phyloP scores from a whole-genome alignment of 1,284 basidiomycete species.

The Cronartium quercuum region DNA sequence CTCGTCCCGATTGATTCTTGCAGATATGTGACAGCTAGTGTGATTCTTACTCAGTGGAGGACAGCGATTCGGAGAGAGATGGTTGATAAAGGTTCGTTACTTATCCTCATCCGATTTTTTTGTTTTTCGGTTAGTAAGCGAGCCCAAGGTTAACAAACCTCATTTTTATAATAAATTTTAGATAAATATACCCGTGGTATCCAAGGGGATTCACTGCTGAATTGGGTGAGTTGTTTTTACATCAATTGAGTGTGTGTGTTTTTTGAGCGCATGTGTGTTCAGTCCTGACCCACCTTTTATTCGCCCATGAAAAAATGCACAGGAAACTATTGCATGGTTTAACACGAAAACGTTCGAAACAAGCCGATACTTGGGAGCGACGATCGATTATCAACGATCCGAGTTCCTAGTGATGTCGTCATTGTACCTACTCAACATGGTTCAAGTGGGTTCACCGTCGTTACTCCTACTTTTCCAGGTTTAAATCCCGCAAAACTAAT shows the following conservation, averaged over 20 bases:
- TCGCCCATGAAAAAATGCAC: constrained; percentile 55
- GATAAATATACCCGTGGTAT: constrained; percentile 36
- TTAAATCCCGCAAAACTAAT: background rate
- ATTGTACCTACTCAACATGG: constrained; percentile 64
- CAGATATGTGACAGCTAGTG: constrained; percentile 43
- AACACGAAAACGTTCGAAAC: constrained; percentile 73
- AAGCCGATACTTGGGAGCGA: constrained; percentile 64
- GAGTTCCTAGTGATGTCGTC: constrained; percentile 71
- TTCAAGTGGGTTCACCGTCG: constrained; percentile 63
- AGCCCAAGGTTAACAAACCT: background rate
- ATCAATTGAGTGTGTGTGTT: constrained; percentile 66
- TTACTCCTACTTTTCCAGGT: too few relatives aligned
- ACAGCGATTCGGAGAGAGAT: constrained; percentile 53
- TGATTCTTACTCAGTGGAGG: constrained; percentile 62
- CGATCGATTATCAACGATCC: constrained; percentile 66
- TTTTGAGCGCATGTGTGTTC: background rate
- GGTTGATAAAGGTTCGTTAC: constrained; percentile 40
- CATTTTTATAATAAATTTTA: background rate
- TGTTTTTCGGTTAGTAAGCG: too few relatives aligned
- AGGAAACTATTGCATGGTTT: constrained; percentile 62
- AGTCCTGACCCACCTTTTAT: constrained; percentile 63
- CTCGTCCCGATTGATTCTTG: background rate
- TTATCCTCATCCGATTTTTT: too few relatives aligned
- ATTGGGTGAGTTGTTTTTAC: constrained; percentile 57
- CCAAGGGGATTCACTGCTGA: constrained; percentile 28